These are phyloP conservation scores for Geranium brycei DNA, from an alignment of 345 rosid species.

Conservation along the genomic window DNA sequence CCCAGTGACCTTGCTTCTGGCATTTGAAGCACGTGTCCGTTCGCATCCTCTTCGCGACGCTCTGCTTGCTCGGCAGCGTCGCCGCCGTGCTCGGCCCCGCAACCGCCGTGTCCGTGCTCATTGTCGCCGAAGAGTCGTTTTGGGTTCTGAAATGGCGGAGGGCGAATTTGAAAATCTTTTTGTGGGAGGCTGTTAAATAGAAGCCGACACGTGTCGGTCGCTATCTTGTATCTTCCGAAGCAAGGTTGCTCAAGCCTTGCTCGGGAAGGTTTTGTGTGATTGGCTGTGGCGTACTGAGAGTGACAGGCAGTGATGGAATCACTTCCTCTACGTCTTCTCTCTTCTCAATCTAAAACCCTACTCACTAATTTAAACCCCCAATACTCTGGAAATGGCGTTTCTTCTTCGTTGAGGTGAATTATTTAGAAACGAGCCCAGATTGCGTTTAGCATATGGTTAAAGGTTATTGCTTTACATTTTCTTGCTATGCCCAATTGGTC, in stretches of 20 bases:
- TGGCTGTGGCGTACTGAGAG: not conserved
- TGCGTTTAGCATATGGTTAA: too few relatives aligned
- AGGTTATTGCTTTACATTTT: too few relatives aligned
- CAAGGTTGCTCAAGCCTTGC: not conserved
- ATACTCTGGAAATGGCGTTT: too few relatives aligned
- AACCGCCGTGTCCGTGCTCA: not conserved
- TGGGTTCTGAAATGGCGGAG: not conserved
- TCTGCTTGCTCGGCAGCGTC: not conserved
- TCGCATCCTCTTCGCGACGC: slow-evolving; percentile 3
- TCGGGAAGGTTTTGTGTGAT: not conserved
- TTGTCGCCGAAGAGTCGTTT: not conserved
- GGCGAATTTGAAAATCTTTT: too few relatives aligned
- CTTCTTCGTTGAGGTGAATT: too few relatives aligned
- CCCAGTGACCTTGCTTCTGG: slow-evolving; percentile 22
- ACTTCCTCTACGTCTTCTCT: not conserved
- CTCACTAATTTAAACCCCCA: too few relatives aligned
- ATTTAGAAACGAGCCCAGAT: too few relatives aligned
- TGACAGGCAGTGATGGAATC: not conserved
- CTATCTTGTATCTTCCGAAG: too few relatives aligned
- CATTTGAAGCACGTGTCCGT: slow-evolving; percentile 14
- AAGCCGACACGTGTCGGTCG: not conserved
- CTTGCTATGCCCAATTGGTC: too few relatives aligned
- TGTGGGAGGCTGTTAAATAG: too few relatives aligned
- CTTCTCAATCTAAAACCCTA: too few relatives aligned
- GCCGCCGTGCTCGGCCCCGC: not conserved